Base-by-base conservation (phyloP, 139 green algal genomes). In the Tetradesmus obliquus region DNA sequence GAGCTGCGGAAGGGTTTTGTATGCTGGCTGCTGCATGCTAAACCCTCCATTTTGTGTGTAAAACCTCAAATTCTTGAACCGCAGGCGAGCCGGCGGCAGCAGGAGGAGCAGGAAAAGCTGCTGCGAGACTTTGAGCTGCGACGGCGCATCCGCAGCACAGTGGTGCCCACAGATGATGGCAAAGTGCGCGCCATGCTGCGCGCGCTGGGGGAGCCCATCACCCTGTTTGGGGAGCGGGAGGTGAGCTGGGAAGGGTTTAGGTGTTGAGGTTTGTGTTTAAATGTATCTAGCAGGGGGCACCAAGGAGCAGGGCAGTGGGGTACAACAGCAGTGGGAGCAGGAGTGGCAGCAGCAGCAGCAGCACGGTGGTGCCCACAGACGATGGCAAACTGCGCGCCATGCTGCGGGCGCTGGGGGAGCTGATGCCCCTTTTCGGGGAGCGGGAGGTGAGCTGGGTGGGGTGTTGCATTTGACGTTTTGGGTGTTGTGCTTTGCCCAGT, bases 401-500 rank as follows among this genome's bases (percentile, higher is more conserved):
- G 90, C 97, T 99, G 93, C 95, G 98, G 13, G 86, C 94, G 83
- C 89, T 99, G 84, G 95, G 81, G 0, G 95, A 99, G 94, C 98
- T 98, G 55, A 93, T 99, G 92, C 99, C 98, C 3, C 95, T 99
- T 15, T 99, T 99, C 93, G 98, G 98, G 10, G 98, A 99, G 95
- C 87, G 93, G 3, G 95, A 98, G 96, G 96, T 98, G 89, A 17
- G 94, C 1, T 3, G 69, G 8, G 13, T n/a, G n/a, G n/a, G n/a
- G n/a, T n/a, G n/a, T n/a, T n/a, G n/a, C n/a, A n/a, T n/a, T n/a
- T n/a, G n/a, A n/a, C n/a, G n/a, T n/a, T n/a, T n/a, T n/a, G n/a
- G n/a, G n/a, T n/a, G n/a, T n/a, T n/a, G n/a, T n/a, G n/a, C n/a
- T n/a, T n/a, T n/a, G n/a, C n/a, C n/a, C n/a, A n/a, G n/a, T n/a